Conservation (phyloP, 73 alveolate species). For the Paramecium caudatum region DNA sequence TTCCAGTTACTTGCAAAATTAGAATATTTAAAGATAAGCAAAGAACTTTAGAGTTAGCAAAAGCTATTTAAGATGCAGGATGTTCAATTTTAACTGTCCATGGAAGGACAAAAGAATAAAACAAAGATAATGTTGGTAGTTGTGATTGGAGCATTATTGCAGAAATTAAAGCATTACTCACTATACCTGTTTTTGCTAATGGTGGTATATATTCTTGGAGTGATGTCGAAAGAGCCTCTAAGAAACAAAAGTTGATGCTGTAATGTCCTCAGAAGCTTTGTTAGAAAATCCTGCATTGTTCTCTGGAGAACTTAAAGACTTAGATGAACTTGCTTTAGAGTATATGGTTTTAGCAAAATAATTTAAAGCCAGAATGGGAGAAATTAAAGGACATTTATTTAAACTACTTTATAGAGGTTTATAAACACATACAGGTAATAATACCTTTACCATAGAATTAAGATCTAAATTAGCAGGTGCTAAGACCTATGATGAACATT, state of each 20-base stretch:
- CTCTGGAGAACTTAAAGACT: slow-evolving; percentile 72
- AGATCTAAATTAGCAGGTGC: slow-evolving; percentile 70
- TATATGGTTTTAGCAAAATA: slow-evolving; percentile 67
- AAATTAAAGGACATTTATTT: slow-evolving; percentile 69
- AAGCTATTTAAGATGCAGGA: slow-evolving; percentile 89
- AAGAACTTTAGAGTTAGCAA: slow-evolving; percentile 88
- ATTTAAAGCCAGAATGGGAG: slow-evolving; percentile 39
- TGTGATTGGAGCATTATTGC: slow-evolving; percentile 95
- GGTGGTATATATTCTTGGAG: slow-evolving; percentile 95
- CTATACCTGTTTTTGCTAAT: slow-evolving; percentile 98
- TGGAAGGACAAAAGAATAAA: slow-evolving; percentile 91
- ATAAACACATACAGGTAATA: slow-evolving; percentile 6
- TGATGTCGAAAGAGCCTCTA: slow-evolving; percentile 92
- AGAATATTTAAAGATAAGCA: slow-evolving; percentile 84
- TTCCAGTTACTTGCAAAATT: slow-evolving; percentile 94
- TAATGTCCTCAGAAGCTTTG: slow-evolving; percentile 91
- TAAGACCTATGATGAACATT: slow-evolving; percentile 69
- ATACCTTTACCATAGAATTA: background rate
- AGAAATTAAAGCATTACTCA: slow-evolving; percentile 87
- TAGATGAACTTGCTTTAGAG: slow-evolving; percentile 72
- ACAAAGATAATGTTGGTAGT: slow-evolving; percentile 83
- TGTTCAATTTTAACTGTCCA: slow-evolving; percentile 88
- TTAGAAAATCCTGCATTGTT: slow-evolving; percentile 84
- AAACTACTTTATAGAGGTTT: slow-evolving; percentile 69
- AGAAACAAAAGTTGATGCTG: slow-evolving; percentile 97